These are phyloP conservation scores for Brassica hybrid DNA, from an alignment of 441 rosid species.

Conservation along the genomic window DNA sequence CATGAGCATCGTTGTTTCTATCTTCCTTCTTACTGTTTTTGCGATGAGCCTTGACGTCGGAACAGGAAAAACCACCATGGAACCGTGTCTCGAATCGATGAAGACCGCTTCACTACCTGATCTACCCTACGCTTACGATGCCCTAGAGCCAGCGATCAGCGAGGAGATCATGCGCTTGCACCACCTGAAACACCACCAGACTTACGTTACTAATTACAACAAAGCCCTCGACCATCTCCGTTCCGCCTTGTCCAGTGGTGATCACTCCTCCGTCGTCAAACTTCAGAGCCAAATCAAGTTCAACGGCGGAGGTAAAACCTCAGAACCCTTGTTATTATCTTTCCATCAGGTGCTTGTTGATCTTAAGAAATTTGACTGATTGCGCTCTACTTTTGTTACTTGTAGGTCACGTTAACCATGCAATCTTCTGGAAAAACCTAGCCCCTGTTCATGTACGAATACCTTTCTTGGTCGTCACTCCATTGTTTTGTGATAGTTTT, in stretches of 20 bases:
- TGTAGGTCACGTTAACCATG: conserved; percentile 92
- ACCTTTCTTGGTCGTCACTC: conserved; percentile 20
- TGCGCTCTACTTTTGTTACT: background rate
- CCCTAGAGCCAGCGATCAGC: conserved; percentile 71
- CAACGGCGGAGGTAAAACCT: conserved; percentile 78
- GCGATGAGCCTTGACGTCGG: conserved; percentile 1
- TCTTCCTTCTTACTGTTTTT: conserved; percentile 11
- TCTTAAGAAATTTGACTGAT: background rate
- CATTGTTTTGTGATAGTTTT: background rate
- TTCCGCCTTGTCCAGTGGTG: conserved; percentile 67
- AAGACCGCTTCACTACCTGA: conserved; percentile 86
- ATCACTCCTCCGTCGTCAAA: conserved; percentile 63
- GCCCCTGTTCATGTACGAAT: conserved; percentile 61
- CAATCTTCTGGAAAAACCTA: conserved; percentile 92
- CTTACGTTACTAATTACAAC: conserved; percentile 86
- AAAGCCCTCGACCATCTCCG: conserved; percentile 77
- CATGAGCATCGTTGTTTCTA: conserved; percentile 22
- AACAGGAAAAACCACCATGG: conserved; percentile 31
- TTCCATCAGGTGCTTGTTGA: background rate
- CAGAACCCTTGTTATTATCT: background rate
- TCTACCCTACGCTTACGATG: conserved; percentile 81
- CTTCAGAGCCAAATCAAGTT: conserved; percentile 91
- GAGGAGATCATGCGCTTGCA: conserved; percentile 96
- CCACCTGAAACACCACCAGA: conserved; percentile 92
- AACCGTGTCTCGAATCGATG: conserved; percentile 44